phyloP scores from a whole-genome alignment of 306 rosid genomes.

The Ammopiptanthus mongolicus region DNA sequence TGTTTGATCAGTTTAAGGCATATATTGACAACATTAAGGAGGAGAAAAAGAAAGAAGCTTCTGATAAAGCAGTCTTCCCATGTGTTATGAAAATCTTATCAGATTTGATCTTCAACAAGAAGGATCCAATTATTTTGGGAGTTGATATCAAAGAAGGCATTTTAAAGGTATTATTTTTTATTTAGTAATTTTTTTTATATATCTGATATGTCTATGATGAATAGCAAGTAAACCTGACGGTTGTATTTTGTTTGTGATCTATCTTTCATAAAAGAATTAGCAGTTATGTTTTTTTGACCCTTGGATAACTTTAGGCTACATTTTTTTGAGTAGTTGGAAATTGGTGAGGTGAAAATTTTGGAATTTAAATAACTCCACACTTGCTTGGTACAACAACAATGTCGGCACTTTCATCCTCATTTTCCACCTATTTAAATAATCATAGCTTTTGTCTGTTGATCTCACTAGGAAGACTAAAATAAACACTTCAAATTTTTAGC shows the following conservation, averaged over 20 bases:
- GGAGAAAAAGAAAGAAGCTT: conserved; percentile 88
- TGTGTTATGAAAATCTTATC: conserved; percentile 77
- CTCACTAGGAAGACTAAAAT: neutral
- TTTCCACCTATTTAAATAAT: neutral
- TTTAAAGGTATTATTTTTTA: conserved; percentile 53
- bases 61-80: conserved; percentile 94
- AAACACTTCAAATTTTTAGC: neutral
- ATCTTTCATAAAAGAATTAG: neutral
- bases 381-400: neutral
- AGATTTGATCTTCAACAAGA: conserved; percentile 82
- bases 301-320: neutral
- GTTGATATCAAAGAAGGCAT: conserved; percentile 90
- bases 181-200: neutral
- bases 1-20: conserved; percentile 90
- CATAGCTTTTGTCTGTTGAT: neutral
- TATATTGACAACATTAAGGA: conserved; percentile 85
- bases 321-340: neutral
- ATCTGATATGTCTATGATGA: neutral
- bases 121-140: conserved; percentile 97
- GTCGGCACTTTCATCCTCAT: neutral
- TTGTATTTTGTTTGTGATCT: neutral
- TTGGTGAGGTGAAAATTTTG: neutral
- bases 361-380: neutral
- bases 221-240: neutral
- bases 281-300: neutral